Evolutionary conservation across 441 rosid genomes (phyloP).

Genomic region (Cnidoscolus chayamansa): DNA sequence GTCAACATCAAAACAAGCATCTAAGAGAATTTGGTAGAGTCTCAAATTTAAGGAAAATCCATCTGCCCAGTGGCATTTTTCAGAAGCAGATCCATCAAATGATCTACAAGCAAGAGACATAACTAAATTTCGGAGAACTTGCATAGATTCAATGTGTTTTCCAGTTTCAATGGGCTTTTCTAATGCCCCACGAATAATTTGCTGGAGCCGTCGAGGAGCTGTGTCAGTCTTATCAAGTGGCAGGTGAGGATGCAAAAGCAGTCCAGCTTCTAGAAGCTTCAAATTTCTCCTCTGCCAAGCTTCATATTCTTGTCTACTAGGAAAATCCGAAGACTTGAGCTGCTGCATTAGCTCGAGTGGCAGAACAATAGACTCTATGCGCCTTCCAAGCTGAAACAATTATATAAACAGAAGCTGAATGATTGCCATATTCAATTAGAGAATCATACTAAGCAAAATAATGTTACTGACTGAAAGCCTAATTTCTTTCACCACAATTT

Average conservation of each 20-base stretch:
- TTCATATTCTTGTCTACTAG: slow-evolving; percentile 72
- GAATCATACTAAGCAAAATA: background rate
- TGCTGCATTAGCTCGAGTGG: slow-evolving; percentile 93
- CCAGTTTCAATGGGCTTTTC: slow-evolving; percentile 83
- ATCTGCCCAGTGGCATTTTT: slow-evolving; percentile 95
- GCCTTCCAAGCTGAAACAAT: slow-evolving; percentile 70
- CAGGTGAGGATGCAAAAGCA: slow-evolving; percentile 73
- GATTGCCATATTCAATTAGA: background rate
- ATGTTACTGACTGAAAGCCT: background rate
- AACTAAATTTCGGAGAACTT: slow-evolving; percentile 74
- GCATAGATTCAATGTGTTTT: slow-evolving; percentile 81
- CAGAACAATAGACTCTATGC: slow-evolving; percentile 79
- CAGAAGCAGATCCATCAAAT: slow-evolving; percentile 64
- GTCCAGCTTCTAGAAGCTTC: slow-evolving; percentile 88
- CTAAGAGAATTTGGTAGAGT: slow-evolving; percentile 75
- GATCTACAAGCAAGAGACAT: slow-evolving; percentile 81
- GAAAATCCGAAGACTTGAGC: slow-evolving; percentile 76
- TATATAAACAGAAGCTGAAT: slow-evolving; percentile 19
- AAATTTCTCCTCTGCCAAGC: slow-evolving; percentile 81
- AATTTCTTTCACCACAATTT: slow-evolving; percentile 1
- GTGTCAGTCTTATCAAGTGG: slow-evolving; percentile 56
- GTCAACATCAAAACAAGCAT: slow-evolving; percentile 75
- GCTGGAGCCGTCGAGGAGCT: slow-evolving; percentile 58
- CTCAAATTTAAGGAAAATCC: slow-evolving; percentile 83
- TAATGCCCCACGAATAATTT: slow-evolving; percentile 72